phyloP scores from a whole-genome alignment of 2,329 filamentous ascomycete species.

The Graphiopsis chlorocephala region DNA sequence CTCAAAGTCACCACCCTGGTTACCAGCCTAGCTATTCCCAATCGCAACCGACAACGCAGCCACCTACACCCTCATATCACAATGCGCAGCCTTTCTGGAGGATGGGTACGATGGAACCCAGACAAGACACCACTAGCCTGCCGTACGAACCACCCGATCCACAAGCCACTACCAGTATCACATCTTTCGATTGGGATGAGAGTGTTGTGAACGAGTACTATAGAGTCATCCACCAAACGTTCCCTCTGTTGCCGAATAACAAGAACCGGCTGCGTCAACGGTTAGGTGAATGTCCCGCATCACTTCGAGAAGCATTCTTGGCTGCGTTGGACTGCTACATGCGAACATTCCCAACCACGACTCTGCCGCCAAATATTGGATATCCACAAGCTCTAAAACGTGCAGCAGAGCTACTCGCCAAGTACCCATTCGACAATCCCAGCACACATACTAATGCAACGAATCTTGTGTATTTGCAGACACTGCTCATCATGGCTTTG shows the following conservation, averaged over 20 bases:
- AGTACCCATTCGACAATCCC: conserved; percentile 46
- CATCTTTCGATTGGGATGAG: conserved; percentile 47
- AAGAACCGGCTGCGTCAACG: conserved; percentile 56
- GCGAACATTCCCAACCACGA: conserved; percentile 50
- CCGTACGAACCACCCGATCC: conserved; percentile 27
- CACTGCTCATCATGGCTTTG: conserved; percentile 63
- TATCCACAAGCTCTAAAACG: conserved; percentile 40
- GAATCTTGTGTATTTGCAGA: conserved; percentile 61
- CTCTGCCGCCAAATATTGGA: conserved; percentile 33
- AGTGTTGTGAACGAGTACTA: conserved; percentile 54
- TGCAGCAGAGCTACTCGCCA: conserved; percentile 43
- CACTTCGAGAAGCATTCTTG: conserved; percentile 62
- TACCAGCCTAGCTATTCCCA: conserved; percentile 15
- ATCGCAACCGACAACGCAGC: conserved; percentile 18
- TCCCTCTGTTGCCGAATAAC: conserved; percentile 62
- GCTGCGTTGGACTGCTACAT: conserved; percentile 62
- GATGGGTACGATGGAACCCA: conserved; percentile 26
- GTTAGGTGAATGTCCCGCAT: conserved; percentile 54
- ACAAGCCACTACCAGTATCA: conserved; percentile 24
- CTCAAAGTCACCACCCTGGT: conserved; percentile 11
- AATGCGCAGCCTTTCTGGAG: conserved; percentile 33
- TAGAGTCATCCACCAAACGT: conserved; percentile 61
- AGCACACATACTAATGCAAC: conserved; percentile 40
- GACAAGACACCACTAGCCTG: conserved; percentile 29
- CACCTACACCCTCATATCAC: conserved; percentile 17